phyloP scores from a whole-genome alignment of 768 basidiomycete genomes.

The Phylloporus sp. region DNA sequence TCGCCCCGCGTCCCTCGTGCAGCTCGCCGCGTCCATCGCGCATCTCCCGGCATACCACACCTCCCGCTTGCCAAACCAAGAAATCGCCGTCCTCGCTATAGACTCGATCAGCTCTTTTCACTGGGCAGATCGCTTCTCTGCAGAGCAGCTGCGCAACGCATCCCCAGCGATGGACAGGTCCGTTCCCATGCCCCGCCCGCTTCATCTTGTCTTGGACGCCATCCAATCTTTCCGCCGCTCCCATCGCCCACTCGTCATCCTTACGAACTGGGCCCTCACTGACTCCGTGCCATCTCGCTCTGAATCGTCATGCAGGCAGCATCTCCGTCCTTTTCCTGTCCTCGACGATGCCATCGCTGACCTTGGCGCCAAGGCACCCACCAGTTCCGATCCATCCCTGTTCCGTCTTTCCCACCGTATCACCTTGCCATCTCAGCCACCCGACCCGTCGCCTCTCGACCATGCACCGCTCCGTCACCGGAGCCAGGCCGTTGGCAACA shows the following conservation, averaged over 20 bases:
- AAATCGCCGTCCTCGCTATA: conserved; percentile 62
- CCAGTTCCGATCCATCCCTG: conserved; percentile 18
- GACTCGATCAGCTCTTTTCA: conserved; percentile 76
- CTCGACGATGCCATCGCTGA: conserved; percentile 10
- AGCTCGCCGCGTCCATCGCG: conserved; percentile 64
- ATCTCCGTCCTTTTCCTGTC: conserved; percentile 44
- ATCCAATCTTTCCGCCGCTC: conserved; percentile 45
- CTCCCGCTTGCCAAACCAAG: conserved; percentile 42
- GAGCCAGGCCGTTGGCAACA: conserved; percentile 14
- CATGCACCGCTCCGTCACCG: conserved; percentile 14
- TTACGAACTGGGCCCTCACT: conserved; percentile 65
- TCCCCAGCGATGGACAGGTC: conserved; percentile 5
- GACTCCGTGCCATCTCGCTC: conserved; percentile 19
- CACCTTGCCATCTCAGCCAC: conserved; percentile 28
- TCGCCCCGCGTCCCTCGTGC: conserved; percentile 56
- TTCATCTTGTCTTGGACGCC: conserved; percentile 44
- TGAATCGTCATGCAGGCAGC: conserved; percentile 42
- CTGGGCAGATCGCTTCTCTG: conserved; percentile 68
- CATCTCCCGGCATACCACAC: conserved; percentile 53
- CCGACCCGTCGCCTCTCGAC: conserved; percentile 15
- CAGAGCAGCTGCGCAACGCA: conserved; percentile 45
- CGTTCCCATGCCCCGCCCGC: conserved; percentile 25
- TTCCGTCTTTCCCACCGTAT: conserved; percentile 38
- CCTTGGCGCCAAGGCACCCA: conserved; percentile 12
- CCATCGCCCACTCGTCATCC: conserved; percentile 45